A percentile compares a stretch with the other conserved stretches of the same genome.
Evolutionary conservation across 208 protist genomes (phyloP).

Genomic region (Trypanosoma theileri): DNA sequence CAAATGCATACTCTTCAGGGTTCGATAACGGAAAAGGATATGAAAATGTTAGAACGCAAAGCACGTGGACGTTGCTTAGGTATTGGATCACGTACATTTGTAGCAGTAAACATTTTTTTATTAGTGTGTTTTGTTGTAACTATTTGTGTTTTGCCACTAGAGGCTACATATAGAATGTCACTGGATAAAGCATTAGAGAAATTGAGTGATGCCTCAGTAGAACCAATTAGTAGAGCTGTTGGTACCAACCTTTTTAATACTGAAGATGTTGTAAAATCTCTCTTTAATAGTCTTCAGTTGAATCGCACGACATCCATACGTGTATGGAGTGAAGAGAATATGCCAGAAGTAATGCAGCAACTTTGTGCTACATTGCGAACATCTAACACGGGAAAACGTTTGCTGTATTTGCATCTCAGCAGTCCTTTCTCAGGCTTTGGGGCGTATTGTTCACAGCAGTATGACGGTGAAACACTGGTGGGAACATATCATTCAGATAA

Average conservation of each 20-base stretch:
- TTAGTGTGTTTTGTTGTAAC: conserved; percentile 31
- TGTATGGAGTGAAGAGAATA: conserved; percentile 37
- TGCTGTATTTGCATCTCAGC: conserved; percentile 52
- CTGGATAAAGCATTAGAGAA: conserved; percentile 26
- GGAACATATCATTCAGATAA: conserved; percentile 43
- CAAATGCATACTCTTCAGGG: too few species aligned
- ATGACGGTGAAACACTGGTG: conserved; percentile 26
- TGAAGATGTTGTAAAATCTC: conserved; percentile 27
- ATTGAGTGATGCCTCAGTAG: conserved; percentile 27
- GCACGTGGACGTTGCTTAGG: background rate
- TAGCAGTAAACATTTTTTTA: conserved; percentile 35
- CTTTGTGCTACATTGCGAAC: conserved; percentile 31
- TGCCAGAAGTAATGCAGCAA: conserved; percentile 48
- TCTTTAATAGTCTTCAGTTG: conserved; percentile 27
- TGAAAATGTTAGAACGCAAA: background rate
- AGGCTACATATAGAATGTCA: conserved; percentile 27
- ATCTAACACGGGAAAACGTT: background rate
- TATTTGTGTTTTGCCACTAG: conserved; percentile 46
- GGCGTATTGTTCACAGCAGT: conserved; percentile 64
- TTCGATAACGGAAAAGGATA: too few species aligned
- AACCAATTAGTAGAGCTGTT: conserved; percentile 27
- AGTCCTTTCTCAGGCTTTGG: conserved; percentile 59
- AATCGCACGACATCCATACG: conserved; percentile 18
- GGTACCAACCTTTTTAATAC: conserved; percentile 33
- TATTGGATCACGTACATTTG: conserved; percentile 28